Conservation (phyloP, 1,284 basidiomycete genomes). For the Ustilago loliicola region DNA sequence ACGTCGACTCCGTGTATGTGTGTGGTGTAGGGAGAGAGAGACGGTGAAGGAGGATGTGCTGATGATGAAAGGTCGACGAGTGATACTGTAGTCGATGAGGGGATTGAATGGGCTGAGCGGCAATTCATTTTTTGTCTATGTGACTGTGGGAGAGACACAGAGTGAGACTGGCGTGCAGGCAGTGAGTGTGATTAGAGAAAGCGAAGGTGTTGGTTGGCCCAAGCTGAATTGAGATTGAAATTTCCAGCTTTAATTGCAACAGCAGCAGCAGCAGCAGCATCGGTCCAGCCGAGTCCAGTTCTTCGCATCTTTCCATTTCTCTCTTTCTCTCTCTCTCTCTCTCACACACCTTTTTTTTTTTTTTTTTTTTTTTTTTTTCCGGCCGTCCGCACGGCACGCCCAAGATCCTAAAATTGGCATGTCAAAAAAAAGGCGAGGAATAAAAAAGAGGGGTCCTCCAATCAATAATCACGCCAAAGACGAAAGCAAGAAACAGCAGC, state of each 20-base stretch:
- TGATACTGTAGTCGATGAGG: background rate
- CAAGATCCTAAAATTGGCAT: slow-evolving; percentile 8
- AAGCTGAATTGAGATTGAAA: background rate
- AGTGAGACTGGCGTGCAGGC: background rate
- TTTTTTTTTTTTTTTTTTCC: background rate
- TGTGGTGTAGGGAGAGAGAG: background rate
- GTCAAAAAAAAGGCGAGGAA: background rate
- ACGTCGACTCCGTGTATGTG: background rate
- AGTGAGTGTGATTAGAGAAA: background rate
- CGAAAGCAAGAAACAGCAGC: too few species aligned
- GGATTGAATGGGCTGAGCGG: too few species aligned
- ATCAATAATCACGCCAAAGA: too few species aligned
- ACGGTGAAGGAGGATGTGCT: background rate
- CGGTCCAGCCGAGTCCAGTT: background rate
- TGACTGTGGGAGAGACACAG: background rate
- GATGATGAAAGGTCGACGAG: background rate
- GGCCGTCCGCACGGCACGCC: background rate
- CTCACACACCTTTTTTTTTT: too few species aligned
- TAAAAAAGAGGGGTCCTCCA: slow-evolving; percentile 13
- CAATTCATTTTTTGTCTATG: too few species aligned
- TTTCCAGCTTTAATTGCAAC: slow-evolving; percentile 1
- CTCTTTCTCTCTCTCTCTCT: background rate
- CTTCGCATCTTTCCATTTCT: background rate
- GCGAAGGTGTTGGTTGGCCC: slow-evolving; percentile 10
- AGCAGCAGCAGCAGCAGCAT: slow-evolving; percentile 6